A percentile compares a stretch with the other conserved stretches of the same genome.
phyloP scores from a whole-genome alignment of 257 asterid species.

The Jacaranda copaia region DNA sequence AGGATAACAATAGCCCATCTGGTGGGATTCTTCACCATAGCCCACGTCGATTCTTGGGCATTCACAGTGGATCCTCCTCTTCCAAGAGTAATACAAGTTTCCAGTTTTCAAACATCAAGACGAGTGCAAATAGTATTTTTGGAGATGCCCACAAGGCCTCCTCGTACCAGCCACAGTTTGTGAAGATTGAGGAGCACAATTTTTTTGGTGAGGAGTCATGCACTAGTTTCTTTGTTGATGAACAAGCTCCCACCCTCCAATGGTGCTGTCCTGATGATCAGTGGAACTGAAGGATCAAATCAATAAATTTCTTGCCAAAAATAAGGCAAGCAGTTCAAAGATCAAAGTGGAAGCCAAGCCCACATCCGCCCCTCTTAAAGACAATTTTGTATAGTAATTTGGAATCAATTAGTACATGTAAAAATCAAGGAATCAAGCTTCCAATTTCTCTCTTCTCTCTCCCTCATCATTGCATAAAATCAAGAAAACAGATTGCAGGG shows the following conservation, averaged over 20 bases:
- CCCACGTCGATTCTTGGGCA: conserved; percentile 48
- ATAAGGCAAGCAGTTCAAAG: neutral
- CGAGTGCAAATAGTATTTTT: too few species aligned
- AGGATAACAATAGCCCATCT: conserved; percentile 59
- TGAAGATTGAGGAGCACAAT: conserved; percentile 84
- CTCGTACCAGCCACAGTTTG: conserved; percentile 59
- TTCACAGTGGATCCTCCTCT: conserved; percentile 32
- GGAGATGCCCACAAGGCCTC: too few species aligned
- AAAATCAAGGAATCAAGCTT: conserved; percentile 2
- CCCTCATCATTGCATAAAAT: too few species aligned
- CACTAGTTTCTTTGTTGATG: conserved; percentile 75
- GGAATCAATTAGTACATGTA: neutral
- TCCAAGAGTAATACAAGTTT: conserved; percentile 30
- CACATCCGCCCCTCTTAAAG: neutral
- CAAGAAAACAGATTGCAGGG: too few species aligned
- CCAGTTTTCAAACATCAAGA: conserved; percentile 13
- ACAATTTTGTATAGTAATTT: conserved; percentile 53
- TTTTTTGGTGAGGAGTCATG: conserved; percentile 84
- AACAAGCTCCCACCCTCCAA: conserved; percentile 83
- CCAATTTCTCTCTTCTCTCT: neutral
- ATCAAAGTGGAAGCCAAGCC: too few species aligned
- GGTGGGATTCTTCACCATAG: conserved; percentile 41
- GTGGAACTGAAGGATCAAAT: conserved; percentile 59
- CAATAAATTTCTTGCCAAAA: neutral
- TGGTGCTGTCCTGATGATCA: conserved; percentile 71